Conservation (phyloP, 2,329 filamentous ascomycete species). For the Alternaria sp. region DNA sequence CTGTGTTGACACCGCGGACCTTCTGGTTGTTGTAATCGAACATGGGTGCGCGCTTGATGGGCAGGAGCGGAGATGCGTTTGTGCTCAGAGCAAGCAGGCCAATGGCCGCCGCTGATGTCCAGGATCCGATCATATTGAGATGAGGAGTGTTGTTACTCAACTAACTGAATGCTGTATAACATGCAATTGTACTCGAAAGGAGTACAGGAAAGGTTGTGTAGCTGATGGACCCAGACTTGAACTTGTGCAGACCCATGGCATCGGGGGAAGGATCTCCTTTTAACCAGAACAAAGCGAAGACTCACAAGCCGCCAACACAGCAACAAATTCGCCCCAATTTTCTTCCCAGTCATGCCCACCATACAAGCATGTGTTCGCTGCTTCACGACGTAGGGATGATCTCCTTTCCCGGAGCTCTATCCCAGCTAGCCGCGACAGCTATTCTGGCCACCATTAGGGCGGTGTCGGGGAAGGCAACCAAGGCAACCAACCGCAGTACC, state of each 20-base stretch:
- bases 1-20: constrained; percentile 69
- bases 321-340: constrained; percentile 6
- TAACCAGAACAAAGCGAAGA: background rate
- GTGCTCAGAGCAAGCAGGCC: constrained; percentile 40
- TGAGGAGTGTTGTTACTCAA: constrained; percentile 14
- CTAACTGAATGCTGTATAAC: constrained; percentile 10
- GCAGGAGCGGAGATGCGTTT: constrained; percentile 38
- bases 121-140: constrained; percentile 36
- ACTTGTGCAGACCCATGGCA: constrained; percentile 4
- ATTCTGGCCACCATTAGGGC: constrained; percentile 13
- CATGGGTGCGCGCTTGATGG: constrained; percentile 42
- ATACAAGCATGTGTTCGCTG: constrained; percentile 12
- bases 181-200: constrained; percentile 11
- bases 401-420: constrained; percentile 7
- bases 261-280: constrained; percentile 12
- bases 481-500: constrained; percentile 16
- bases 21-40: constrained; percentile 63
- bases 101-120: constrained; percentile 31
- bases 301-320: background rate
- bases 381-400: constrained; percentile 19
- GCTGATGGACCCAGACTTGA: constrained; percentile 2
- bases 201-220: background rate
- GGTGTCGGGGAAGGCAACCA: constrained; percentile 26
- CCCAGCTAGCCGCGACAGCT: constrained; percentile 6
- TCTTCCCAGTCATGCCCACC: background rate